phyloP scores from a whole-genome alignment of 2,329 filamentous ascomycete genomes.

The Westerdykella sp. region DNA sequence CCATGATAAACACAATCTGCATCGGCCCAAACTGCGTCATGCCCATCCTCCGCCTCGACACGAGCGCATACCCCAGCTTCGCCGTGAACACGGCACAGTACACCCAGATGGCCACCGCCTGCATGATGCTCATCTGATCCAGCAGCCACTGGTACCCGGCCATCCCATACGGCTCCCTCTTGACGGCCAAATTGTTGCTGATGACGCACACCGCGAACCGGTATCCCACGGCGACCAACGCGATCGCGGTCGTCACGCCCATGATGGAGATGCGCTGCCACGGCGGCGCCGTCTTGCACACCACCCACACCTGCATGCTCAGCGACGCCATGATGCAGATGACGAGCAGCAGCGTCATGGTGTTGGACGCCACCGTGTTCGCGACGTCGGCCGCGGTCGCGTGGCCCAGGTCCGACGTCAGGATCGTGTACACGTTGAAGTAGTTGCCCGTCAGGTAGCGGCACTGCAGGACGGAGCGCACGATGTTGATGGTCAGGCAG shows the following conservation, averaged over 20 bases:
- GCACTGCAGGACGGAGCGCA: slow-evolving; percentile 53
- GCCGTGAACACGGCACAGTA: slow-evolving; percentile 57
- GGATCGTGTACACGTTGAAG: slow-evolving; percentile 55
- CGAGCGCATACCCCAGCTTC: slow-evolving; percentile 56
- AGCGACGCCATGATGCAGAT: slow-evolving; percentile 54
- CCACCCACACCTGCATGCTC: slow-evolving; percentile 57
- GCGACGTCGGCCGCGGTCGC: slow-evolving; percentile 44
- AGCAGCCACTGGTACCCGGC: slow-evolving; percentile 13
- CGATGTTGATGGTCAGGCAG: slow-evolving; percentile 55
- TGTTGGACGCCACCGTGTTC: slow-evolving; percentile 43
- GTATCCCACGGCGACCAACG: slow-evolving; percentile 48
- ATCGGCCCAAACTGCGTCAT: slow-evolving; percentile 58
- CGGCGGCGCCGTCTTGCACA: slow-evolving; percentile 48
- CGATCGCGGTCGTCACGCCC: slow-evolving; percentile 44
- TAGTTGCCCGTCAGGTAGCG: slow-evolving; percentile 58
- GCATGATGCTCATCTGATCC: slow-evolving; percentile 44
- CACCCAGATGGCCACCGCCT: slow-evolving; percentile 54
- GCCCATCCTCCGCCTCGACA: slow-evolving; percentile 51
- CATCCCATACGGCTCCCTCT: slow-evolving; percentile 22
- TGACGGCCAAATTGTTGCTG: slow-evolving; percentile 40
- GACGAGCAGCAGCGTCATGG: slow-evolving; percentile 50
- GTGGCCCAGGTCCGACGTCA: slow-evolving; percentile 49
- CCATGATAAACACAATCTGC: slow-evolving; percentile 62
- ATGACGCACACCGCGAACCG: slow-evolving; percentile 49
- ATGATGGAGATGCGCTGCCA: slow-evolving; percentile 44